phyloP scores from a whole-genome alignment of 2,329 filamentous ascomycete genomes.

The Penicillium sp. region DNA sequence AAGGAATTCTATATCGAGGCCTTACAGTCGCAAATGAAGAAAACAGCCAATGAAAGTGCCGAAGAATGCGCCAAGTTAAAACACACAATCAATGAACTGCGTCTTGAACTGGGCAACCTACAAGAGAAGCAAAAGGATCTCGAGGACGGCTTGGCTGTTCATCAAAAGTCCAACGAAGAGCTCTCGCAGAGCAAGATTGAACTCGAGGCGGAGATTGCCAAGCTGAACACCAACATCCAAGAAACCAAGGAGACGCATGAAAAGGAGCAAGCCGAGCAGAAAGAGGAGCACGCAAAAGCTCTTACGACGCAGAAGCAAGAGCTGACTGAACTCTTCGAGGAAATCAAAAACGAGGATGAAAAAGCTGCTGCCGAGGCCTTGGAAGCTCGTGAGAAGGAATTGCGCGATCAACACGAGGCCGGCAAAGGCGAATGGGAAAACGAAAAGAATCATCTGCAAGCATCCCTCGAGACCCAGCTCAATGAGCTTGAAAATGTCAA shows the following conservation, averaged over 20 bases:
- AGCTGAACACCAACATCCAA: constrained; percentile 35
- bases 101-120: constrained; percentile 46
- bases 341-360: constrained; percentile 42
- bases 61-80: constrained; percentile 43
- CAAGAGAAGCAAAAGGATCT: constrained; percentile 51
- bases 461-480: constrained; percentile 34
- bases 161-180: constrained; percentile 42
- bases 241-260: constrained; percentile 44
- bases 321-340: constrained; percentile 45
- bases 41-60: constrained; percentile 46
- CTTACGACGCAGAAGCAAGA: constrained; percentile 42
- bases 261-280: constrained; percentile 31
- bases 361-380: constrained; percentile 34
- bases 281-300: constrained; percentile 31
- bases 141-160: constrained; percentile 42
- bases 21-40: constrained; percentile 47
- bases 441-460: constrained; percentile 36
- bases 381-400: constrained; percentile 39
- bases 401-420: constrained; percentile 37
- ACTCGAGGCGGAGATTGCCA: constrained; percentile 39
- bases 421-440: constrained; percentile 34
- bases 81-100: constrained; percentile 44
- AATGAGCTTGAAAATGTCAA: constrained; percentile 32
- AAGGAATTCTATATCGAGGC: constrained; percentile 52
- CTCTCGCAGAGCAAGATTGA: constrained; percentile 43